Base-by-base conservation (phyloP, 2,329 filamentous ascomycete genomes). In the Dactylellina drechsleri region DNA sequence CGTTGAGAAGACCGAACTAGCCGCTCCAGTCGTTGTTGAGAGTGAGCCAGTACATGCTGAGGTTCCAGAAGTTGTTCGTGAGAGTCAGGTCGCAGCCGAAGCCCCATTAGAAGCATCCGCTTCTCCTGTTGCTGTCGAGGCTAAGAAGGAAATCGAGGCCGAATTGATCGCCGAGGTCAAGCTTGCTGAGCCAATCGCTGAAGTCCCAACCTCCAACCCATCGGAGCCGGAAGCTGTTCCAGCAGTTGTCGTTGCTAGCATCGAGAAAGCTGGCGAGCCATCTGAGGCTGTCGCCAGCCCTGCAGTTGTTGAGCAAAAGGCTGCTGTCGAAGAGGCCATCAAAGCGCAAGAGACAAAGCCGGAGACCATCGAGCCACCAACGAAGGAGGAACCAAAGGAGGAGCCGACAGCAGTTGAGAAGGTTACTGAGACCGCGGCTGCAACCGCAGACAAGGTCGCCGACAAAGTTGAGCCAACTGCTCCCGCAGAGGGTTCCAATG, bases 291-390 rank as follows among this genome's bases (percentile, higher is more conserved):
- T 90, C 41, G 86, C 87, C 66, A 90, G 89, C 81, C 84, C 87
- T 1, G 85, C 85, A 66, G 90, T 89, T 16, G 91, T 95, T 5
- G 83, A 86, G 76, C 91, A 93, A 79, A 95, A 95, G 87, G 88
- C 87, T 81, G 85, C 84, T 8, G 85, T 93, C 4, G 92, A 96
- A 20, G 59, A 57, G 64, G 71, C 57, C n/a, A 75, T 75, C 26
- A 64, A 36, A 15, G 59, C 67, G 64, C 28, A 52, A 10, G 66
- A 68, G 53, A 54, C 58, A 12, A 68, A 68, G 71, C 57, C 59
- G 23, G 68, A 74, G 45, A 57, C 61, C 3, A 43, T 71, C 20
- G 66, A 71, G 53, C 31, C 66, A 59, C 59, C 66, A 31, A 66
- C 49, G 62, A 54, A 23, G 20, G 66, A 57, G 28, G 43, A 57